Percentiles rank a stretch among this genome's conserved stretches.
Conservation (phyloP, 371 early-diverging fungal genomes). For the Haplosporangium sp. region DNA sequence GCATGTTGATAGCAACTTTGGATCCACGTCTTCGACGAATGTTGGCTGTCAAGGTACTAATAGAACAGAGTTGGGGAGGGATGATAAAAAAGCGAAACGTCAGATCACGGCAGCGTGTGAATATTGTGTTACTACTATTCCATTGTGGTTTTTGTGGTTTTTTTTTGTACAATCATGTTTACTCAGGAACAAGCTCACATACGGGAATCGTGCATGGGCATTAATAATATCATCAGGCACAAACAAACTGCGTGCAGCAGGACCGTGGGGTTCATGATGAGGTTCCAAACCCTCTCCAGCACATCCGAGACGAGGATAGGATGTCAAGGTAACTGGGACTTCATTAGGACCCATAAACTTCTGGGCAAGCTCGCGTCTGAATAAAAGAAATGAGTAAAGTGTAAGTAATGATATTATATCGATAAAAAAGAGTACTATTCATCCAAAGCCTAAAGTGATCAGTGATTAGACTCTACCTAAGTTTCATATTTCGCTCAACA, state of each 20-base stretch:
- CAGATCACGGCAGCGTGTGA: background rate
- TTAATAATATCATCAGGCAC: constrained; percentile 95
- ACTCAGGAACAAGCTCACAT: constrained; percentile 46
- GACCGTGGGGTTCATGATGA: constrained; percentile 74
- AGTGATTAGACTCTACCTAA: constrained; percentile 58
- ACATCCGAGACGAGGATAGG: constrained; percentile 92
- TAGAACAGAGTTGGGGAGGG: background rate
- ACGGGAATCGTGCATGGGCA: constrained; percentile 96
- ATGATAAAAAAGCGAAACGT: constrained; percentile 7
- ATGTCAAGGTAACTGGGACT: constrained; percentile 83
- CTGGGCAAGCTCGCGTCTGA: constrained; percentile 79
- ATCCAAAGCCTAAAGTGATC: constrained; percentile 25
- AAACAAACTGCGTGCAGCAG: constrained; percentile 85
- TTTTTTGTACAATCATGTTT: background rate
- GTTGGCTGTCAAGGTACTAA: constrained; percentile 92
- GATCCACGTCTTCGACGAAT: constrained; percentile 93
- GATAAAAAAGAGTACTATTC: background rate
- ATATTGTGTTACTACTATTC: background rate
- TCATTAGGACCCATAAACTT: constrained; percentile 79
- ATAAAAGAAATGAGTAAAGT: background rate
- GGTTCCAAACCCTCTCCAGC: constrained; percentile 81
- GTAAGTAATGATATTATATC: background rate
- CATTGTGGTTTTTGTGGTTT: background rate
- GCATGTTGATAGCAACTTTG: constrained; percentile 94
- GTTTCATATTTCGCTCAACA: constrained; percentile 93